Base-by-base conservation (phyloP, 1,284 basidiomycete species). In the Naganishia albida region DNA sequence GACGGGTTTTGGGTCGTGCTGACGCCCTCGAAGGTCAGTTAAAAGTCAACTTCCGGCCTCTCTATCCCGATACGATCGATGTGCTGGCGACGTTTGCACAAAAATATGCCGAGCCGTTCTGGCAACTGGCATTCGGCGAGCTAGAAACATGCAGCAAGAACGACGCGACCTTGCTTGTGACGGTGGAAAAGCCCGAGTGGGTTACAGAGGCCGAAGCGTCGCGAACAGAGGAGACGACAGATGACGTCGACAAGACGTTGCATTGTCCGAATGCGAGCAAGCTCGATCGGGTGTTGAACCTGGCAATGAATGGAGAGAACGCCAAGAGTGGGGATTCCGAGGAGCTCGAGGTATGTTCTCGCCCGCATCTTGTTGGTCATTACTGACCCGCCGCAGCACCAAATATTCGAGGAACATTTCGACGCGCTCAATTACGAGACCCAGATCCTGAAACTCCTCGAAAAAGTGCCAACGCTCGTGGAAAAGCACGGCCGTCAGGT, bases 11-110 rank as follows among this genome's bases (percentile, higher is more conserved):
- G 18, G 2, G 2, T 30, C 10, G 26, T 2, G 28, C 34, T 48
- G 26, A 23, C 50, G 15, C 23, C 42, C 52, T 44, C 62, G 43
- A 64, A 71, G 90, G 88, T 2, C 93, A 96, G 76, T 81, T 96
- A 54, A 96, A 96, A 79, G 88, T 96, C 70, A 93, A 93, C 75
- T 81, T 96, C 52, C 85, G 90, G 39, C 94, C 94, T 0, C 73
- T 95, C 13, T 98, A 93, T 89, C 83, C 85, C 6, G 88, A 93
- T n/a, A 85, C 91, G 1, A 84, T 86, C 18, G 83, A 84, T 7
- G 87, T 89, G 0, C 78, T 97, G 1, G 83, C 85, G 0, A 78
- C 81, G 0, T 75, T 93, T 42, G 79, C 85, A 0, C 80, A 83
- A 39, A 78, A 84, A 23, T 86, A 87, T 68, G 86, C 85, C 0